A percentile compares a stretch with the other conserved stretches of the same genome.
phyloP scores from a whole-genome alignment of 169 alveolate species.

The Plasmodium gonderi region DNA sequence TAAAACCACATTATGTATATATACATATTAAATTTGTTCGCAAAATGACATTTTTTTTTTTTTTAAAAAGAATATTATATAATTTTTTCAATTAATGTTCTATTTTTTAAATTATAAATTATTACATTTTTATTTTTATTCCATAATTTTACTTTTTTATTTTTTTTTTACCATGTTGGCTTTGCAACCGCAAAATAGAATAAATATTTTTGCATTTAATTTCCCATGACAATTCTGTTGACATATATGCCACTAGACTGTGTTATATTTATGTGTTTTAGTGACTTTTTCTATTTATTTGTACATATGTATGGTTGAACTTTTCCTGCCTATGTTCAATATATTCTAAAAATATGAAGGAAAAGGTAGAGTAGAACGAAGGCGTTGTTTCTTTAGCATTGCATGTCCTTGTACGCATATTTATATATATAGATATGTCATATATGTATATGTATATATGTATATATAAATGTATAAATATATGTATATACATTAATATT shows the following conservation, averaged over 20 bases:
- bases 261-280: not conserved
- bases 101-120: not conserved
- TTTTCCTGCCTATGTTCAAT: not conserved
- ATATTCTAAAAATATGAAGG: not conserved
- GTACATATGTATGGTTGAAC: conserved; percentile 40
- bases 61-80: not conserved
- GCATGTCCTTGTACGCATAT: not conserved
- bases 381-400: not conserved
- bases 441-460: not conserved
- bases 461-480: not conserved
- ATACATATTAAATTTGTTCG: conserved; percentile 6
- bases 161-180: not conserved
- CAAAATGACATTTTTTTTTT: not conserved
- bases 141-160: not conserved
- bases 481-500: not conserved
- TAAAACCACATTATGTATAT: not conserved
- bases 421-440: not conserved
- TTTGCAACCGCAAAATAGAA: not conserved
- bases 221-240: conserved; percentile 10
- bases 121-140: conserved; percentile 17
- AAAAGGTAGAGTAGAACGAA: not conserved
- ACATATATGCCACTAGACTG: conserved; percentile 1
- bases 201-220: not conserved
- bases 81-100: not conserved
- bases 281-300: conserved; percentile 8